phyloP scores from a whole-genome alignment of 768 basidiomycete genomes.

The Fistulinella prunicolor region DNA sequence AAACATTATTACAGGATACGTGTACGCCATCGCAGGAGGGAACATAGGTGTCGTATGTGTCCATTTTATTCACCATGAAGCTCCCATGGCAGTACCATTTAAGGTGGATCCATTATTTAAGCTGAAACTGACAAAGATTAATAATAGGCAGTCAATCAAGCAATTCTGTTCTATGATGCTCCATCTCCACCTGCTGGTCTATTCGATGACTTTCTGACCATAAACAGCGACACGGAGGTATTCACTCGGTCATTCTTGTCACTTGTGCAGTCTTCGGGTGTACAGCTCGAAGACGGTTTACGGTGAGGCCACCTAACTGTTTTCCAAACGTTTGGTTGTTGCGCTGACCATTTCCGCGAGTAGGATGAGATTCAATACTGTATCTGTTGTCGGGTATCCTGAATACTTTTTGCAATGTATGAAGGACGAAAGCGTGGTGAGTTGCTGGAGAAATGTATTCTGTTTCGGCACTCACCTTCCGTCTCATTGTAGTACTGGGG shows the following conservation, averaged over 20 bases:
- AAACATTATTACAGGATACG: conserved; percentile 45
- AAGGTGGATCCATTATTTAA: background rate
- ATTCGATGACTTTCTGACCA: conserved; percentile 32
- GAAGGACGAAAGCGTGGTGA: conserved; percentile 16
- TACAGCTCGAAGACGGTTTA: too few species aligned
- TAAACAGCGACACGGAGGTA: conserved; percentile 5
- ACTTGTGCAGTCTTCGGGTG: conserved; percentile 23
- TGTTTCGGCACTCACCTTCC: background rate
- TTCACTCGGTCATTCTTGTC: conserved; percentile 26
- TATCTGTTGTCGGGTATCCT: conserved; percentile 22
- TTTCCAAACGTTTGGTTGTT: background rate
- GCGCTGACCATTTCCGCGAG: background rate
- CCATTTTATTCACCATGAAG: background rate
- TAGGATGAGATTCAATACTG: conserved; percentile 23
- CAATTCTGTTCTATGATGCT: conserved; percentile 57
- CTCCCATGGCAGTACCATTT: conserved; percentile 1
- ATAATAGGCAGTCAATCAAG: conserved; percentile 19
- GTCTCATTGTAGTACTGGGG: conserved; percentile 44
- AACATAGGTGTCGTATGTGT: too few species aligned
- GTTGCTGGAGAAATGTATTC: background rate
- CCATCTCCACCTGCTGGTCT: conserved; percentile 29
- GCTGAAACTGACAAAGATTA: conserved; percentile 3
- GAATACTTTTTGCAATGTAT: conserved; percentile 20
- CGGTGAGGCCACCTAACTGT: conserved; percentile 17
- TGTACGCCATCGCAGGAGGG: too few species aligned